Base-by-base conservation (phyloP, 352 stramenopile species). In the Phytopythium aichiense region DNA sequence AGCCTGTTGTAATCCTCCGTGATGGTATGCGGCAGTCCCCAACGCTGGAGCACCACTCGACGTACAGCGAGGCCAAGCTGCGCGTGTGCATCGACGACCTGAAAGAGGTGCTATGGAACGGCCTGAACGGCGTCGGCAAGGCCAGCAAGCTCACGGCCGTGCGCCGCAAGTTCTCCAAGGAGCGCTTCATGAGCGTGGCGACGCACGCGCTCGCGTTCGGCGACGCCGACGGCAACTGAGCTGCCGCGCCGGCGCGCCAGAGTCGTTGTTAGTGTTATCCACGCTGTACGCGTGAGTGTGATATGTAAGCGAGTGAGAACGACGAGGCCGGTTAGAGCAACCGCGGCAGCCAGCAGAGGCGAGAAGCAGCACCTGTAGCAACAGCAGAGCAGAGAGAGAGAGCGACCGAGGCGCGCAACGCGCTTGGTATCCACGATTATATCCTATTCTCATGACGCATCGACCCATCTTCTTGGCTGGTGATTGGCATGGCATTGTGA, bases 81-180 rank as follows among this genome's bases (percentile, higher is more conserved):
- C 60, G 53, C 22, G 56, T 79, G 40, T 92, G 83, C 61, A 71
- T 94, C 28, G 74, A 90, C 49, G 83, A 92, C 20, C 64, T 96
- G 40, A 88, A 89, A 56, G 81, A 94, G 45, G 84, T 95, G 57
- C 61, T 95, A 28, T 89, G 84, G 74, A 94, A 89, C 60, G 76
- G 78, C 25, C 72, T 79, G 49, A 84, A 87, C 46, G 72, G 72
- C 16, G 67, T 93, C 23, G 79, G 81, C 52, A 91, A 91, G 61
- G 81, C 76, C 42, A 82, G 77, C 72, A 91, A 94, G 61, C 73
- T 96, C 51, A 81, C 81, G 23, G 87, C 89, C 50, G 87, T 87
- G 45, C 84, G 77, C 23, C 84, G 88, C 33, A 96, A 96, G 69
- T 96, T 96, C 63, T 71, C 76, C 64, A 95, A 92, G 64, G 81